phyloP scores from a whole-genome alignment of 1,284 basidiomycete species.

The Malassezia caprae region DNA sequence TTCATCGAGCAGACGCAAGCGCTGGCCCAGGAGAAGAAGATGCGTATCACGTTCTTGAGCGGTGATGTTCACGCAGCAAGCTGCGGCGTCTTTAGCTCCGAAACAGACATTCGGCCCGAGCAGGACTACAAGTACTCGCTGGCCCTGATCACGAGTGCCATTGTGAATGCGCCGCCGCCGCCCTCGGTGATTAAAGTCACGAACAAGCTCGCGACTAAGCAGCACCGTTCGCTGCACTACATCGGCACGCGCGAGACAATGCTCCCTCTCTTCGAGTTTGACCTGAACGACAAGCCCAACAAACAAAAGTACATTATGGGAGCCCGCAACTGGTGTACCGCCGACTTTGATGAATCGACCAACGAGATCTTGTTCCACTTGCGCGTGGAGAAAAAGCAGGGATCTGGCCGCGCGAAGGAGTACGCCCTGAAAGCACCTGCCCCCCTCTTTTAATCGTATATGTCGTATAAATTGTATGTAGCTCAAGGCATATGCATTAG shows the following conservation, averaged over 20 bases:
- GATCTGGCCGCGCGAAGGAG: slow-evolving; percentile 33
- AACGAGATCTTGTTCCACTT: slow-evolving; percentile 76
- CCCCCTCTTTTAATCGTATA: slow-evolving; percentile 19
- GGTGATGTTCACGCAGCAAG: slow-evolving; percentile 45
- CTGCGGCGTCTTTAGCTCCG: slow-evolving; percentile 25
- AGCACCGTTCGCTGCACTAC: slow-evolving; percentile 55
- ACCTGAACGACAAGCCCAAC: slow-evolving; percentile 67
- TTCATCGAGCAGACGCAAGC: slow-evolving; percentile 58
- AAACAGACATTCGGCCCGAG: slow-evolving; percentile 17
- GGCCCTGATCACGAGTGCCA: slow-evolving; percentile 43
- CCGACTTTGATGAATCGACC: slow-evolving; percentile 56
- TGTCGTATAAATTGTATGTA: not conserved
- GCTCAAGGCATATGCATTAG: not conserved
- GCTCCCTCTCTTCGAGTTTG: slow-evolving; percentile 68
- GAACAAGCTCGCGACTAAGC: slow-evolving; percentile 65
- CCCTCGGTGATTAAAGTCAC: slow-evolving; percentile 69
- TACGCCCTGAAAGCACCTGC: slow-evolving; percentile 36
- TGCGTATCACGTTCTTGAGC: slow-evolving; percentile 39
- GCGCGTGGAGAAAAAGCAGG: slow-evolving; percentile 58
- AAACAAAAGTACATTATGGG: slow-evolving; percentile 62
- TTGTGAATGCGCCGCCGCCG: slow-evolving; percentile 57
- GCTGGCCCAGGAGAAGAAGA: slow-evolving; percentile 28
- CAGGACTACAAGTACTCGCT: slow-evolving; percentile 40
- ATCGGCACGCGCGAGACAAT: slow-evolving; percentile 59
- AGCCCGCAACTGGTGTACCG: slow-evolving; percentile 77